Conservation (phyloP, 495 filamentous ascomycete genomes). For the Darksidea phi region DNA sequence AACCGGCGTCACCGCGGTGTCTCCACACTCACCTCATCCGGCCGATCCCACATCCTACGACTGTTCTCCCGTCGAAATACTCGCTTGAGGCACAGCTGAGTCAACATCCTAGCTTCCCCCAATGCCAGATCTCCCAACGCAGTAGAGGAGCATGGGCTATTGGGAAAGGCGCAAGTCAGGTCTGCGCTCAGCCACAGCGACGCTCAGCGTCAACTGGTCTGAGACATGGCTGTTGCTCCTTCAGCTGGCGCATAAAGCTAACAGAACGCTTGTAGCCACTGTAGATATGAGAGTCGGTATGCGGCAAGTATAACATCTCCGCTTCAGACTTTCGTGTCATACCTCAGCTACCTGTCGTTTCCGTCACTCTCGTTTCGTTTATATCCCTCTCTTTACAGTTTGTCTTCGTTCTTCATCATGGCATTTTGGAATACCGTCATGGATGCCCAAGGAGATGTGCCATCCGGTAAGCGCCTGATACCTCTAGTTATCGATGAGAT, state of each 20-base stretch:
- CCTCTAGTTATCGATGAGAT: constrained; percentile 22
- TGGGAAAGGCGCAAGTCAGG: neutral
- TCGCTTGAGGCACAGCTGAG: neutral
- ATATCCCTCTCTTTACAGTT: neutral
- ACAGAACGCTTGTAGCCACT: neutral
- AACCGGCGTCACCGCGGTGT: too few species aligned
- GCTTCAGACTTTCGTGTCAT: neutral
- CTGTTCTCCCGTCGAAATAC: neutral
- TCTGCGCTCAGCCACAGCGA: neutral
- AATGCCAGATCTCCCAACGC: neutral
- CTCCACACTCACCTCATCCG: too few species aligned
- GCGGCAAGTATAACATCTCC: neutral
- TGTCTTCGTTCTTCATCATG: constrained; percentile 12
- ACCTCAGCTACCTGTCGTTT: neutral
- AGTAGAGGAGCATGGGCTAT: neutral
- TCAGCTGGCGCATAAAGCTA: neutral
- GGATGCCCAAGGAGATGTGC: constrained; percentile 8
- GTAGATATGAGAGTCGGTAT: neutral
- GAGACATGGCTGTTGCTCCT: neutral
- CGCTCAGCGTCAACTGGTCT: neutral
- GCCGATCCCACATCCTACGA: too few species aligned
- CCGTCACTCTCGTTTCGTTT: neutral
- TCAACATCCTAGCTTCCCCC: neutral
- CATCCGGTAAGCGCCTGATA: constrained; percentile 19
- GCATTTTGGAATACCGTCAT: constrained; percentile 31